Conservation (phyloP, 2,329 filamentous ascomycete genomes). For the Biscogniauxia sp. region DNA sequence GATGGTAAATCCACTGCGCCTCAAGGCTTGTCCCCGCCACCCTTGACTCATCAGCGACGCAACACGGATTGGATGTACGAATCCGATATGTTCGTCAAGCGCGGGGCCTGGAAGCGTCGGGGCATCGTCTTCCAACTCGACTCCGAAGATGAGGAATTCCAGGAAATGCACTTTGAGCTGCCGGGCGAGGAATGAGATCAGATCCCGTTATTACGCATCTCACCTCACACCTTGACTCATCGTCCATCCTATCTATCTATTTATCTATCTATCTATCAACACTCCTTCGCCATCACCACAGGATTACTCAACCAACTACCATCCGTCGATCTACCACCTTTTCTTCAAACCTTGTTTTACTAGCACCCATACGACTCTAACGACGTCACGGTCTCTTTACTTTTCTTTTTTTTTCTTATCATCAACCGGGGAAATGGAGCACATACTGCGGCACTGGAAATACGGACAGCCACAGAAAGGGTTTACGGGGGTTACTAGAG, state of each 20-base stretch:
- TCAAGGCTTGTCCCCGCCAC: constrained; percentile 16
- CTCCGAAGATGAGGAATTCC: constrained; percentile 20
- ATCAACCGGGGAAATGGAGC: background rate
- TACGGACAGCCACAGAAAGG: background rate
- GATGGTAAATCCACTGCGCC: constrained; percentile 17
- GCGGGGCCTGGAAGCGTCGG: constrained; percentile 34
- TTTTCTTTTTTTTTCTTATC: background rate
- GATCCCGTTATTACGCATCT: background rate
- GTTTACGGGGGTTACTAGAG: no score
- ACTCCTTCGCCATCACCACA: no score
- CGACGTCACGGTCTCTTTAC: background rate
- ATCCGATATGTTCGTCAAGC: constrained; percentile 29
- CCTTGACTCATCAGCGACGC: constrained; percentile 20
- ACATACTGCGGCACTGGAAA: background rate
- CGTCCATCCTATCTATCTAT: background rate
- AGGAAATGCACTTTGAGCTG: constrained; percentile 31
- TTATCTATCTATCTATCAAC: background rate
- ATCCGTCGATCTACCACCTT: background rate
- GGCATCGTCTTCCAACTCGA: constrained; percentile 34
- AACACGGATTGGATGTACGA: constrained; percentile 29
- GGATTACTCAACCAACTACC: background rate
- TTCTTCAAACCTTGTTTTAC: background rate
- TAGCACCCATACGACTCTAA: background rate
- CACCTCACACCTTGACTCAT: background rate
- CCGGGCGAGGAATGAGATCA: constrained; percentile 19